These are phyloP conservation scores for Sarcodon sp. DNA, from an alignment of 768 basidiomycete genomes.

Conservation along the genomic window DNA sequence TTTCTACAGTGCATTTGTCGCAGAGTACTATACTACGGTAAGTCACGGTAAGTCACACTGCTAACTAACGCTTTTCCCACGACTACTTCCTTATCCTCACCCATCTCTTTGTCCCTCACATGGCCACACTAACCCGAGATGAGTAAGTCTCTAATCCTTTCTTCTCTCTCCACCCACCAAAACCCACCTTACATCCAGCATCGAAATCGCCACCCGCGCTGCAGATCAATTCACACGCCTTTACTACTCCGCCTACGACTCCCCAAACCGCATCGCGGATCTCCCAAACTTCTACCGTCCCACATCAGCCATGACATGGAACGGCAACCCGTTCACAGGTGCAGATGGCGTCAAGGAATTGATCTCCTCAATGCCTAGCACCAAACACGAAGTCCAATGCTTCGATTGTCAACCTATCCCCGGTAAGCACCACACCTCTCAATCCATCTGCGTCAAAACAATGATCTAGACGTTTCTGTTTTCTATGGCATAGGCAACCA, in stretches of 20 bases:
- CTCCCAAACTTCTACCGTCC: slow-evolving; percentile 74
- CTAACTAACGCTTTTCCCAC: too few relatives aligned
- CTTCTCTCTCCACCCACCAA: not conserved
- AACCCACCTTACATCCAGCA: slow-evolving; percentile 28
- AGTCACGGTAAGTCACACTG: too few relatives aligned
- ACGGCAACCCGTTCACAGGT: slow-evolving; percentile 71
- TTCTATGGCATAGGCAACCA: slow-evolving; percentile 32
- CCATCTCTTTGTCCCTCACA: slow-evolving; percentile 3
- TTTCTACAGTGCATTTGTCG: too few relatives aligned
- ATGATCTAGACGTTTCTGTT: slow-evolving; percentile 5
- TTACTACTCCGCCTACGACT: slow-evolving; percentile 77
- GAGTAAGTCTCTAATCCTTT: slow-evolving; percentile 13
- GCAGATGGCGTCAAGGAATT: slow-evolving; percentile 54
- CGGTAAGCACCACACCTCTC: slow-evolving; percentile 26
- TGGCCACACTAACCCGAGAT: slow-evolving; percentile 20
- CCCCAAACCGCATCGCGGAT: slow-evolving; percentile 59
- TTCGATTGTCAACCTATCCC: slow-evolving; percentile 88
- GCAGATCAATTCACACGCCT: slow-evolving; percentile 76
- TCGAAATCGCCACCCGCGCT: slow-evolving; percentile 76
- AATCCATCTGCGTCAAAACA: not conserved
- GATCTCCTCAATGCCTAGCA: slow-evolving; percentile 60
- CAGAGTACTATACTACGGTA: too few relatives aligned
- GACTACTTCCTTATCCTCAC: too few relatives aligned
- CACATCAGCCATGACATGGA: slow-evolving; percentile 72
- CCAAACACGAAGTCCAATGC: slow-evolving; percentile 77